A percentile compares a stretch with the other conserved stretches of the same genome.
These are phyloP conservation scores for Neurospora africana DNA, from an alignment of 495 filamentous ascomycete species.

Conservation along the genomic window DNA sequence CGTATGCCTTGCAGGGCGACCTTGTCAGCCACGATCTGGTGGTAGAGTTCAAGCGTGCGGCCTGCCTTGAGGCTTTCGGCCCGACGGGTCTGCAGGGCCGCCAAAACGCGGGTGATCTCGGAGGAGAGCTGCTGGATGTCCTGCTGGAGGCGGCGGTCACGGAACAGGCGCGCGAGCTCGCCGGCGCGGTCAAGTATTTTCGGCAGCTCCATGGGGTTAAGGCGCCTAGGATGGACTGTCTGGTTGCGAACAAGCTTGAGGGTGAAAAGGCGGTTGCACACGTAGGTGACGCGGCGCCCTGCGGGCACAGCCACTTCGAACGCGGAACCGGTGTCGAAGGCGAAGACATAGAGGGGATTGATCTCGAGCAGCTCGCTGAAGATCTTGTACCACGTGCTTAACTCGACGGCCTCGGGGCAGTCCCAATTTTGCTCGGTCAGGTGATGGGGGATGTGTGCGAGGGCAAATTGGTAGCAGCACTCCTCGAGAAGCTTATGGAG, in stretches of 20 bases:
- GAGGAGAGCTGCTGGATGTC: not conserved
- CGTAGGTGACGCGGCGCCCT: not conserved
- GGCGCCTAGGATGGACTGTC: not conserved
- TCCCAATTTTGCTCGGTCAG: not conserved
- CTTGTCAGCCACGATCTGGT: not conserved
- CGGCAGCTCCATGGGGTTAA: not conserved
- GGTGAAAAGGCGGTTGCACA: not conserved
- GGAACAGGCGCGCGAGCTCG: not conserved
- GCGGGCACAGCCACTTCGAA: not conserved
- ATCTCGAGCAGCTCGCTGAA: not conserved
- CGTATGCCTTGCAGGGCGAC: not conserved
- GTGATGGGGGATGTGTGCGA: not conserved
- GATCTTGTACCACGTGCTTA: not conserved
- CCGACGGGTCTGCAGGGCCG: not conserved
- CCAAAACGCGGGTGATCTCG: not conserved
- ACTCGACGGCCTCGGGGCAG: not conserved
- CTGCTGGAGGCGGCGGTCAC: not conserved
- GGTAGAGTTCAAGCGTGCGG: not conserved
- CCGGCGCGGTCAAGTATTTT: not conserved
- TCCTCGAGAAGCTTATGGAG: not conserved
- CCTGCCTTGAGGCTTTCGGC: not conserved
- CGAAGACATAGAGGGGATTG: not conserved
- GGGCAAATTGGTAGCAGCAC: not conserved
- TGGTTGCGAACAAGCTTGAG: not conserved
- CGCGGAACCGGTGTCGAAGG: not conserved